Evolutionary conservation across 2,329 filamentous ascomycete genomes (phyloP).

Genomic region (Ascochyta viciae-villosae): DNA sequence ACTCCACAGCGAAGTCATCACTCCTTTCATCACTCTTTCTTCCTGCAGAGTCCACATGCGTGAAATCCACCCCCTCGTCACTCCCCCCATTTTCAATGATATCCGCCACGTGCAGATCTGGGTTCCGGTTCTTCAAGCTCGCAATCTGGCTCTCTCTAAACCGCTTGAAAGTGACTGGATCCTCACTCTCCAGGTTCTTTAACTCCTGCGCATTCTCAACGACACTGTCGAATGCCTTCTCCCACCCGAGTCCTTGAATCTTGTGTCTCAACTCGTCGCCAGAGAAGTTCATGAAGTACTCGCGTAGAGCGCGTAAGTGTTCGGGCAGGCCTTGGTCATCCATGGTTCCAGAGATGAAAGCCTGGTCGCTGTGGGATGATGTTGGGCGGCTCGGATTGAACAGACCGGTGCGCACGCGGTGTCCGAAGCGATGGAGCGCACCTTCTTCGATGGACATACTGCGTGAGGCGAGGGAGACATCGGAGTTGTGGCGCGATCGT

Average conservation of each 20-base stretch:
- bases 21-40: background rate
- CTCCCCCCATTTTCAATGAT: conserved; percentile 1
- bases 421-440: conserved; percentile 71
- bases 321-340: conserved; percentile 47
- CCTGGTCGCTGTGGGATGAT: conserved; percentile 25
- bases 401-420: conserved; percentile 70
- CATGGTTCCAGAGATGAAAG: conserved; percentile 38
- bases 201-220: conserved; percentile 72
- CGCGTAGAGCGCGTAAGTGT: conserved; percentile 63
- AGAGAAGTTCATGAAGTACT: conserved; percentile 68
- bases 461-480: conserved; percentile 71
- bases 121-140: conserved; percentile 46
- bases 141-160: conserved; percentile 49
- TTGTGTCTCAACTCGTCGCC: conserved; percentile 64
- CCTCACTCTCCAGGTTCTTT: conserved; percentile 61
- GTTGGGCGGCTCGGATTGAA: conserved; percentile 50
- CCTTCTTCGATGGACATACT: conserved; percentile 73
- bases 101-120: conserved; percentile 21
- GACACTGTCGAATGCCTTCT: conserved; percentile 67
- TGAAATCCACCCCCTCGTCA: conserved; percentile 4
- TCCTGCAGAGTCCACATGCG: background rate
- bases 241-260: conserved; percentile 60
- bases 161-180: conserved; percentile 39
- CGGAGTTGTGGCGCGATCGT: conserved; percentile 67
- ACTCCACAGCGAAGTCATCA: conserved; percentile 10